A percentile compares a stretch with the other conserved stretches of the same genome.
These are phyloP conservation scores for Juglanconis juglandina DNA, from an alignment of 2,329 filamentous ascomycete genomes.

Conservation along the genomic window DNA sequence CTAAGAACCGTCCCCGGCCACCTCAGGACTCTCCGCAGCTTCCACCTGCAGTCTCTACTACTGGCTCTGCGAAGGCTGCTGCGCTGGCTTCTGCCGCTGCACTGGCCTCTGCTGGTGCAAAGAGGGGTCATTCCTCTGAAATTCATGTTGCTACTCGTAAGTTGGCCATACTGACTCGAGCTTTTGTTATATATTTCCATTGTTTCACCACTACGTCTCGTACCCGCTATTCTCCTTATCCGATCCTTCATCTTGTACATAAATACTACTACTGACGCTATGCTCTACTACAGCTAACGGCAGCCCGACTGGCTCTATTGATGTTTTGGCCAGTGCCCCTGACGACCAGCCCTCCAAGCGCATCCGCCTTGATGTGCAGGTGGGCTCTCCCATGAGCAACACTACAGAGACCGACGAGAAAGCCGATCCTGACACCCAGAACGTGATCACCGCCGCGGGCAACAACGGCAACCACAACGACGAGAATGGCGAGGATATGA, in stretches of 20 bases:
- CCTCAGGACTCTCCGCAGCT: background rate
- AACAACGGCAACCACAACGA: background rate
- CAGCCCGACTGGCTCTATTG: background rate
- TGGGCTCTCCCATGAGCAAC: slow-evolving; percentile 7
- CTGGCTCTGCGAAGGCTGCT: slow-evolving; percentile 13
- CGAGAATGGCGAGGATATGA: background rate
- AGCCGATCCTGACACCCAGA: background rate
- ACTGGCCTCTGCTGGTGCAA: slow-evolving; percentile 14
- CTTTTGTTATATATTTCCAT: too few relatives aligned
- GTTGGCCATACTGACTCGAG: background rate
- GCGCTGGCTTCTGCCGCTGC: slow-evolving; percentile 16
- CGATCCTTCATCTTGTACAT: background rate
- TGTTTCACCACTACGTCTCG: background rate
- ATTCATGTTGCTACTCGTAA: slow-evolving; percentile 16
- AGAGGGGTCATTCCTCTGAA: slow-evolving; percentile 10
- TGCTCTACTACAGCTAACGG: background rate
- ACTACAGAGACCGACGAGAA: slow-evolving; percentile 1
- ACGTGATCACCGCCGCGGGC: background rate
- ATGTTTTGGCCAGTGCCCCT: background rate
- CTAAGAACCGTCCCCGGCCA: slow-evolving; percentile 8
- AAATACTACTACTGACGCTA: background rate
- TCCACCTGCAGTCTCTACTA: background rate
- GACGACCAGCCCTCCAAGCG: slow-evolving; percentile 6
- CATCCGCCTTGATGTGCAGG: slow-evolving; percentile 1
- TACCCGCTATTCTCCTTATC: too few relatives aligned